Percentiles rank a stretch among this genome's conserved stretches.
These are phyloP conservation scores for Conticribra guillardii DNA, from an alignment of 108 stramenopile genomes.

Conservation along the genomic window DNA sequence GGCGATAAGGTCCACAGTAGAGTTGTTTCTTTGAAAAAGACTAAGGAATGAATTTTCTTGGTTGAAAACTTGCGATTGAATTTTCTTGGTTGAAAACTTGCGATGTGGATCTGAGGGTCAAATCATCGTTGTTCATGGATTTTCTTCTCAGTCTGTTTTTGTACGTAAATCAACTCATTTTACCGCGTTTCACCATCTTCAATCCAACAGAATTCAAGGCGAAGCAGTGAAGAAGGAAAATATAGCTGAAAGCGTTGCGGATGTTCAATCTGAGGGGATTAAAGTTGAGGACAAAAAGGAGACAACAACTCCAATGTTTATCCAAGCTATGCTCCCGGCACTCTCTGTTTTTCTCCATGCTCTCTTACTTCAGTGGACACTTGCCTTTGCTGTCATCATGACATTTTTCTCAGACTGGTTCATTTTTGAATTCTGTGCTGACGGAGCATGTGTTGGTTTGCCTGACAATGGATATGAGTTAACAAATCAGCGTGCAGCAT, in stretches of 20 bases:
- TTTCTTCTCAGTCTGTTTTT: too few species aligned
- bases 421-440: slow-evolving; percentile 10
- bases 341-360: slow-evolving; percentile 13
- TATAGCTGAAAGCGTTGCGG: neutral
- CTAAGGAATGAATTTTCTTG: too few species aligned
- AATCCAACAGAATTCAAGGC: too few species aligned
- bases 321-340: neutral
- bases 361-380: slow-evolving; percentile 21
- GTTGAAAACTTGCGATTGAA: too few species aligned
- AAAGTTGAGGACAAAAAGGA: slow-evolving; percentile 1
- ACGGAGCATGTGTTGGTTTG: neutral
- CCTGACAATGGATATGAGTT: neutral
- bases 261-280: neutral
- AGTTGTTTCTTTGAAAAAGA: too few species aligned
- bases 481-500: slow-evolving; percentile 21
- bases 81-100: too few species aligned
- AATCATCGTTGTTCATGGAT: too few species aligned
- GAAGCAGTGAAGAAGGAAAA: too few species aligned
- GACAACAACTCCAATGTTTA: neutral
- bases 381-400: slow-evolving; percentile 26
- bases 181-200: too few species aligned
- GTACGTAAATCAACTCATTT: too few species aligned
- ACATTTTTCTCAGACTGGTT: slow-evolving; percentile 30
- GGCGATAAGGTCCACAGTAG: too few species aligned
- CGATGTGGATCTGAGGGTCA: too few species aligned